Base-by-base conservation (phyloP, 2,329 filamentous ascomycete genomes). In the Alternaria arbusti region DNA sequence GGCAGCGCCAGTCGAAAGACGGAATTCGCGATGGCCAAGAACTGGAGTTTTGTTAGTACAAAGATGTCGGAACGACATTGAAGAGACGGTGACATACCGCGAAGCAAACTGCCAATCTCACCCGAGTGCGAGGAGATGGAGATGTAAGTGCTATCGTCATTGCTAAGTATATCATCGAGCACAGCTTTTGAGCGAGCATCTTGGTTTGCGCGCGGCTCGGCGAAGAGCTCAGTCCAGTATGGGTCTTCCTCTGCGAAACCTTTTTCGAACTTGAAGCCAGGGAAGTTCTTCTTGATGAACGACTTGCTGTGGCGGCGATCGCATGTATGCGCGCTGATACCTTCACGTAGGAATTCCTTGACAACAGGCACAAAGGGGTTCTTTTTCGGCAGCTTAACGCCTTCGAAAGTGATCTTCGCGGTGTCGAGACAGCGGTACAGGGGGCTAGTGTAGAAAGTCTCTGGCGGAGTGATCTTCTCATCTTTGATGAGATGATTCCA, bases 301-400 rank as follows among this genome's bases (percentile, higher is more conserved):
- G 84, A 82, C 70, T 83, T 86, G 69, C 79, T 85, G 22, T 85
- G 86, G 10, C 90, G 84, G 28, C 86, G 84, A 77, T 92, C 88
- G 74, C 90, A 93, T 0, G 89, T 91, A 73, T 91, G 90, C 45
- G 88, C 86, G 57, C 86, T 88, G 59, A 92, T 87, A 3, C 86
- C 86, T 77, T 92, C 90, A 28, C 90, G 84, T 67, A 92, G 82
- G 36, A 85, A 75, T 70, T 92, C 90, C 77, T 91, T 91, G 64
- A 92, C 80, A 1, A 82, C 80, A 0, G 89, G 90, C 3, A 78
- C 76, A 68, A 91, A 91, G 0, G 84, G 85, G 11, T 76, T 76
- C 4, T 82, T 75, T 8, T 74, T 73, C 1, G 88, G 87, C 2
- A 91, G 73, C 2, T 81, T 70, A 3, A 92, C 81, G 11, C 79